Base-by-base conservation (phyloP, 495 filamentous ascomycete species). In the Aspergillus steynii region DNA sequence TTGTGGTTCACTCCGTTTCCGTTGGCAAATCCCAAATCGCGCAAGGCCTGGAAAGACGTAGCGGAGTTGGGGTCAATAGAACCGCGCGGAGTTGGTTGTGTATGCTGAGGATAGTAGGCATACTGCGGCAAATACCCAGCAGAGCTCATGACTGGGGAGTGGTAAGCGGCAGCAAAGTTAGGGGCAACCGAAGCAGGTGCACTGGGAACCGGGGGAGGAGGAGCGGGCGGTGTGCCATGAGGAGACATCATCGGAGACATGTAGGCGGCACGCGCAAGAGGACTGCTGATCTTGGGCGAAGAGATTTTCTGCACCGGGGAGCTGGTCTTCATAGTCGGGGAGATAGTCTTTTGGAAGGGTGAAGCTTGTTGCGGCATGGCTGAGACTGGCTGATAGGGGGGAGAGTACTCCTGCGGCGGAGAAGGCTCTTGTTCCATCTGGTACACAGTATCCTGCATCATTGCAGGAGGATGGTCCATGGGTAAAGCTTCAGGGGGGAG, bases 181-280 rank as follows among this genome's bases (percentile, higher is more conserved):
- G 65, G 57, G 37, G 59, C 55, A 61, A 71, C 68, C 37, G 61
- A 58, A 45, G 65, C 64, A 1, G 64, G 46, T 50, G 59, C 51
- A 53, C 14, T 53, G 27, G 51, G 51, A 15, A 31, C 28, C 29
- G 51, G 49, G 26, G 58, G 54, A 52, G 65, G 60, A 4, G 57
- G 58, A 15, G 52, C 61, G 15, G 60, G 64, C 32, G 72, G 69
- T 28, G 68, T 73, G 56, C 67, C 69, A 27, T 71, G 73, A 9
- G 76, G 75, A 29, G 76, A 77, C 71, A 78, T 75, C 62, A 62
- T 61, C 6, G 76, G 76, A 29, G 78, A 74, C 49, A 69, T 72
- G 62, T 79, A 74, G 29, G 68, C 65, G 15, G 29, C 9, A 37
- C 70, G 73, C 53, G 75, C 73, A 29, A 78, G 70, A 45, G 74